Base-by-base conservation (phyloP, 352 stramenopile genomes). In the Phytopythium boreale region DNA sequence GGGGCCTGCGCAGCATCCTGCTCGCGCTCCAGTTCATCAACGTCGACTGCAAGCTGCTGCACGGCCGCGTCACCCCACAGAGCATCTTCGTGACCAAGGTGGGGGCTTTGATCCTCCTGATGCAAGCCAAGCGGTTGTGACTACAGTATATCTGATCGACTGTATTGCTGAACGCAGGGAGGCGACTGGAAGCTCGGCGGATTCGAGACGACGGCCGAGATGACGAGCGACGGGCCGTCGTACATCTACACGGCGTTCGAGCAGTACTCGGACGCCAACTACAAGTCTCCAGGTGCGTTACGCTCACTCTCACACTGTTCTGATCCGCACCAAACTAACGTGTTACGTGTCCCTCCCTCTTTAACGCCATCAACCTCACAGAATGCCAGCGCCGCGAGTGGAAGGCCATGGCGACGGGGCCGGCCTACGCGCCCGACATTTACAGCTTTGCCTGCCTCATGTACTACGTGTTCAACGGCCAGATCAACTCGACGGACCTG, bases 151-250 rank as follows among this genome's bases (percentile, higher is more conserved):
- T 39, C 34, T 39, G 11, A 39, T 7, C 34, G 6, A 14, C 6
- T 14, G 34, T 39, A 14, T 14, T 14, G 6, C 34, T 39, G 34
- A 34, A 39, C 10, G 34, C 66, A 89, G 67, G 90, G 89, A 50
- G 96, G 96, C 53, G 96, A 99, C 78, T 98, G 96, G 82, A 99
- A 98, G 66, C 80, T 99, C 20, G 95, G 84, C 31, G 96, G 95
- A 12, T 97, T 98, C 61, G 91, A 96, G 61, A 63, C 98, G 20
- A 92, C 96, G 20, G 93, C 88, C 5, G 87, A 96, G 59, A 68
- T 97, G 59, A 96, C 87, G 2, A 78, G 61, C 22, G 84, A 94
- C 60, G 92, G 90, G 27, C 75, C 93, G 64, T 89, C 84, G 8
- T 87, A 86, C 55, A 75, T 88, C 26, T 93, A 87, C 68, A 93